A percentile compares a stretch with the other conserved stretches of the same genome.
Evolutionary conservation across 176 grass and related monocot genomes (phyloP).

Genomic region (Eragrostis curvula): DNA sequence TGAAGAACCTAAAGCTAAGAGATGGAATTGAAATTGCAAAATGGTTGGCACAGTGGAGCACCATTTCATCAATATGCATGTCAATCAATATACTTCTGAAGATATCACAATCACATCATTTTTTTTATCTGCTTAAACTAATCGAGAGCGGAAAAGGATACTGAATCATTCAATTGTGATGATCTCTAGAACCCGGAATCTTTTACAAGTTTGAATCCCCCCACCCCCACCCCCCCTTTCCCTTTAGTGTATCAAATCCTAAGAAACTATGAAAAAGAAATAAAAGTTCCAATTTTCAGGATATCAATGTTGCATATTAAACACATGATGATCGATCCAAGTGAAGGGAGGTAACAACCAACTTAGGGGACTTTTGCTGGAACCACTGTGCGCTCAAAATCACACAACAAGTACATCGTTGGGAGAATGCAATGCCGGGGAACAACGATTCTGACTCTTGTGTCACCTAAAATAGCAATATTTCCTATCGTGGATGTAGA

Average conservation of each 20-base stretch:
- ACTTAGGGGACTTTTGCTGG: neutral
- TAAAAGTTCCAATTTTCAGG: neutral
- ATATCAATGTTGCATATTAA: neutral
- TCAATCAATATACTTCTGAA: neutral
- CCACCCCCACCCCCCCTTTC: too few species aligned
- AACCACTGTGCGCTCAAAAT: neutral
- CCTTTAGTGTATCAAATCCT: neutral
- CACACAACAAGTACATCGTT: neutral
- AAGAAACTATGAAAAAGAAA: neutral
- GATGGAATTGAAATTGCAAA: slow-evolving; percentile 6
- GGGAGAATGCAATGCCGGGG: too few species aligned
- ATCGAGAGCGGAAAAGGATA: neutral
- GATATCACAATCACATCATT: neutral
- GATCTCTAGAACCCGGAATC: neutral
- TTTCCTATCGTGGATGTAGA: neutral
- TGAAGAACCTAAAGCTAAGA: neutral
- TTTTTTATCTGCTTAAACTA: neutral
- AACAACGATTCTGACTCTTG: too few species aligned
- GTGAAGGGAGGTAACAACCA: neutral
- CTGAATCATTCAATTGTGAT: neutral
- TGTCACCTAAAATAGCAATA: slow-evolving; percentile 12
- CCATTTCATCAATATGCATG: neutral
- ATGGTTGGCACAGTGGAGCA: neutral
- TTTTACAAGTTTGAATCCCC: neutral
- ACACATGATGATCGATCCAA: neutral